phyloP scores from a whole-genome alignment of 352 stramenopile genomes.

The Globisporangium radiosum region DNA sequence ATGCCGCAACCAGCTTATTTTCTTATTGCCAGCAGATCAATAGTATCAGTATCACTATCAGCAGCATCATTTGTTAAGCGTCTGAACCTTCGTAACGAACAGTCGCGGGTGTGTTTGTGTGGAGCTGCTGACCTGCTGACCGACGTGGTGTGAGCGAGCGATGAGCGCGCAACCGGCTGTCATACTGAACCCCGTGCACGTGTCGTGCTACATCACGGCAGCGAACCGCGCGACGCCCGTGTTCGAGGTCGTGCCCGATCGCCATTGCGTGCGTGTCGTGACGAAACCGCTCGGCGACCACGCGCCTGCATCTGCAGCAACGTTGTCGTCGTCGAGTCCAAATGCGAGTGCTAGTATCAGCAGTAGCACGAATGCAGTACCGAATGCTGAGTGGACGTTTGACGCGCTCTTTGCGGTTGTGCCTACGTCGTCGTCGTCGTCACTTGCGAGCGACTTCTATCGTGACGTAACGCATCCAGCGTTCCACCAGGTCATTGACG shows the following conservation, averaged over 20 bases:
- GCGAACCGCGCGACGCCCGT: constrained; percentile 57
- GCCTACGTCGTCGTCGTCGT: constrained; percentile 20
- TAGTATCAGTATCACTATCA: neutral
- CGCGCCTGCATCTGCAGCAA: neutral
- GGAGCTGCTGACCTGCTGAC: too few relatives aligned
- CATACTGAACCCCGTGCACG: constrained; percentile 37
- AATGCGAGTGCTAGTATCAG: neutral
- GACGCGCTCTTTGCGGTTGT: constrained; percentile 35
- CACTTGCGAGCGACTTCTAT: constrained; percentile 43
- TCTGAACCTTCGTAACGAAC: too few relatives aligned
- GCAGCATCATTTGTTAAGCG: neutral
- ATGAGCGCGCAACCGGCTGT: constrained; percentile 4
- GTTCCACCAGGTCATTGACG: constrained; percentile 30
- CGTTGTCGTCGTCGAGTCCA: neutral
- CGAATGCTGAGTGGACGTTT: constrained; percentile 51
- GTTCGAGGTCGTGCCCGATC: constrained; percentile 45
- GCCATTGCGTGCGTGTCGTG: constrained; percentile 36
- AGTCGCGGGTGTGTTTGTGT: too few relatives aligned
- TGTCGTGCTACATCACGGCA: constrained; percentile 67
- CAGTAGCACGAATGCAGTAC: constrained; percentile 1
- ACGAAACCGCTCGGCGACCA: constrained; percentile 21
- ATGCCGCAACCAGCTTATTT: neutral
- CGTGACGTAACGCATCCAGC: constrained; percentile 47
- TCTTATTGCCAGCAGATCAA: neutral
- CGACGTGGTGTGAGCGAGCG: too few relatives aligned